Evolutionary conservation across 1,284 basidiomycete species (phyloP), one percentile per base, ranked within the genome.

Genomic region (Microbotryum saponariae): DNA sequence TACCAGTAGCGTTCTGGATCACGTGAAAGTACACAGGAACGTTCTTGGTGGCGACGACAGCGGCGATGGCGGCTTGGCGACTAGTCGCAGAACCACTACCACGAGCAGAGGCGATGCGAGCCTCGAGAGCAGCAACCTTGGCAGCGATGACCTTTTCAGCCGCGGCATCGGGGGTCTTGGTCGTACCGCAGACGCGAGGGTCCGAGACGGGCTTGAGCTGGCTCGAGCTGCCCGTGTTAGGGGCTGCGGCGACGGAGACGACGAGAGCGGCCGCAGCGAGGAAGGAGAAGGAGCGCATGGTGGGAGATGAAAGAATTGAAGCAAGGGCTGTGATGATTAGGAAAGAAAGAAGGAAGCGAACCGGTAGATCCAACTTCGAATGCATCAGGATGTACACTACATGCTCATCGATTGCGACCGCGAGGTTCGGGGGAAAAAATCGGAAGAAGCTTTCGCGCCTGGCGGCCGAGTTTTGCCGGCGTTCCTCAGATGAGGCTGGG

Each of bases 61-160:
- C 25, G 51, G 51, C 33, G 25, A 53, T 33, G 25, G 51, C 25
- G n/a, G 51, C 51, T 23, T 53, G 37, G 37, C 37, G 37, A 42
- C 37, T 53, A 10, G 25, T 53, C 16, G 51, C 25, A 33, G 25
- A 18, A 18, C 25, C n/a, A 20, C 20, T 53, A 33, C 25, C 9
- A n/a, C 51, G 51, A 33, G 25, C 33, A n/a, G 51, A 23, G 18
- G 51, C 51, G 51, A 53, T 53, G 27, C 51, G 51, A 53, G 51
- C 51, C 25, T 53, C 33, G 27, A 53, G 31, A 23, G 27, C 25
- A n/a, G 25, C 51, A n/a, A 53, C 25, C 18, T 53, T 33, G 51
- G 51, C 51, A 29, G 51, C 51, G 51, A 25, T 53, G 2, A 53
- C n/a, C 29, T 53, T 53, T 53, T 53, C 51, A 23, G 25, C 20